phyloP scores from a whole-genome alignment of 305 asterid species.

The Fraxinus floribunda region DNA sequence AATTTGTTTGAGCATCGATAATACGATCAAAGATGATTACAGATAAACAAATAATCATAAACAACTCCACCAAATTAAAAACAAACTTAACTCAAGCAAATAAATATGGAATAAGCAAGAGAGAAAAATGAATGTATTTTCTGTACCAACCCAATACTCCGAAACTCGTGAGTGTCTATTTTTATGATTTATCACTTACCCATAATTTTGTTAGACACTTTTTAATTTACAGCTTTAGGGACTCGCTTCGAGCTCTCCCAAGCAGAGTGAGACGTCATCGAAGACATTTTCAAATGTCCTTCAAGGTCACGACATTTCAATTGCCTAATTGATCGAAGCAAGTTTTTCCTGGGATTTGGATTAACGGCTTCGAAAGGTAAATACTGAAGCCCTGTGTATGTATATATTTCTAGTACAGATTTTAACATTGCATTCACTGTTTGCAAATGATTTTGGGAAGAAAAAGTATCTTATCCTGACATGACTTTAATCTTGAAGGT shows the following conservation, averaged over 20 bases:
- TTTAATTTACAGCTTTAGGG: not conserved
- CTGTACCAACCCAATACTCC: not conserved
- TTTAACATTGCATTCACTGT: not conserved
- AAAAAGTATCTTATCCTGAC: not conserved
- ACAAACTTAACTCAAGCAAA: not conserved
- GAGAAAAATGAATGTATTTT: not conserved
- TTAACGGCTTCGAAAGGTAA: not conserved
- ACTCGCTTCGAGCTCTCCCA: not conserved
- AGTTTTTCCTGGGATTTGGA: not conserved
- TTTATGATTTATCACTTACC: not conserved
- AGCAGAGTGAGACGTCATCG: not conserved
- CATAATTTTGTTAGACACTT: too few relatives aligned
- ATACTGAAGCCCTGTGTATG: not conserved
- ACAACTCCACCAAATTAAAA: not conserved
- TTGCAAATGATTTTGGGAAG: not conserved
- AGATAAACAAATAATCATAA: not conserved
- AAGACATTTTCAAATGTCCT: not conserved
- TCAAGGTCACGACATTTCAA: not conserved
- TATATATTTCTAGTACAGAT: not conserved
- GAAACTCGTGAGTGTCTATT: not conserved
- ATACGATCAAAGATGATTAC: not conserved
- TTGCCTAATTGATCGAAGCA: not conserved
- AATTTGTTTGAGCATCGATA: not conserved
- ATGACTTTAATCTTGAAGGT: not conserved
- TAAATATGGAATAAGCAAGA: not conserved